phyloP scores from a whole-genome alignment of 495 filamentous ascomycete genomes.

The Podospora fimiseda region DNA sequence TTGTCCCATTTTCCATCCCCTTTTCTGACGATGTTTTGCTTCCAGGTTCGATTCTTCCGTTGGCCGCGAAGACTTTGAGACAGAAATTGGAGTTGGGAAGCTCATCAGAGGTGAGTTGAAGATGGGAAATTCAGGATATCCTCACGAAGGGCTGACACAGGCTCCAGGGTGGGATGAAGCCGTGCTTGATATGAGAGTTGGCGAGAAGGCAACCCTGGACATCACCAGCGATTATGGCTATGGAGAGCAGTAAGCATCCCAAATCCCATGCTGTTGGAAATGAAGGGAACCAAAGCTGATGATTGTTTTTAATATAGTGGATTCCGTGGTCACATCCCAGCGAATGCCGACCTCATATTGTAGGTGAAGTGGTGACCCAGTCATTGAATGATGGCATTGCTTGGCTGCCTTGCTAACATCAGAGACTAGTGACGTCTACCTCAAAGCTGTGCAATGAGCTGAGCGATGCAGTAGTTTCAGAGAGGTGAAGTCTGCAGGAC shows the following conservation, averaged over 20 bases:
- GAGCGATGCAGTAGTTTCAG: background rate
- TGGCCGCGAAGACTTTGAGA: slow-evolving; percentile 57
- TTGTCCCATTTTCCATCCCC: background rate
- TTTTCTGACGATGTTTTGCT: background rate
- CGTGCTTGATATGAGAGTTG: slow-evolving; percentile 69
- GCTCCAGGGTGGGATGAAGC: slow-evolving; percentile 78
- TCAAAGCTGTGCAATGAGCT: slow-evolving; percentile 40
- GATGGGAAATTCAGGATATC: too few species aligned
- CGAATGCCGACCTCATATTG: slow-evolving; percentile 51
- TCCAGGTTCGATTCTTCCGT: slow-evolving; percentile 74
- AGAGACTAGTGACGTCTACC: slow-evolving; percentile 44
- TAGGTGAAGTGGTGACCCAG: slow-evolving; percentile 35
- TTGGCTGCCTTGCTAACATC: background rate
- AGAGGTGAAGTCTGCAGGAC: background rate
- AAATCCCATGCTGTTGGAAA: background rate
- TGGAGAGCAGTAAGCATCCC: slow-evolving; percentile 54
- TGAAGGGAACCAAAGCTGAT: background rate
- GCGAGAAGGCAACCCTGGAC: slow-evolving; percentile 72
- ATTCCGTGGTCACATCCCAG: slow-evolving; percentile 59
- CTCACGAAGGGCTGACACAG: slow-evolving; percentile 8
- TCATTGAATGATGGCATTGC: background rate
- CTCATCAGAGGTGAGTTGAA: slow-evolving; percentile 78
- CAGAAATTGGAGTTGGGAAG: slow-evolving; percentile 63
- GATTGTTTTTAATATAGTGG: slow-evolving; percentile 51
- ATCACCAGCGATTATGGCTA: slow-evolving; percentile 78